Conservation (phyloP, 2,329 filamentous ascomycete genomes). For the Scopulariopsis brevicaulis region DNA sequence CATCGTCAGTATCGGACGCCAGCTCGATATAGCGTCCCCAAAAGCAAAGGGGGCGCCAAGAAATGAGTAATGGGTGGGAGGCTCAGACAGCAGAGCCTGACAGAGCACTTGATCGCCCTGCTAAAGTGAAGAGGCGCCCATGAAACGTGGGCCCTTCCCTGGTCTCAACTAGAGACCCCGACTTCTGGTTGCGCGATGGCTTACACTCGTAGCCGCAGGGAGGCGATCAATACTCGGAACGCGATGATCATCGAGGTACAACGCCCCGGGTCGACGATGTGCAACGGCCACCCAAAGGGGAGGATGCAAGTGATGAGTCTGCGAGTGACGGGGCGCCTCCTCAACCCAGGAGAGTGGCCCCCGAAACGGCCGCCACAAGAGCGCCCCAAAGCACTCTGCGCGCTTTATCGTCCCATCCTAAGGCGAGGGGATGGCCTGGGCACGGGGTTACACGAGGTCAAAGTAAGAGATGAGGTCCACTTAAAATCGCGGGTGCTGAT, state of each 20-base stretch:
- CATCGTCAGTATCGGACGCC: background rate
- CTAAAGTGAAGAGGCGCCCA: background rate
- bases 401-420: background rate
- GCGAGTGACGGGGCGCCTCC: background rate
- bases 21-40: background rate
- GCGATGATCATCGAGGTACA: background rate
- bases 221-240: background rate
- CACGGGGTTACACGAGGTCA: background rate
- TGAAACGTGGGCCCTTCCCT: background rate
- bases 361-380: background rate
- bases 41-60: background rate
- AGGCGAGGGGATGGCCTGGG: background rate
- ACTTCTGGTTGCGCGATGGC: background rate
- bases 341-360: background rate
- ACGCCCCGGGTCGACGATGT: background rate
- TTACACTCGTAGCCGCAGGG: background rate
- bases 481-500: background rate
- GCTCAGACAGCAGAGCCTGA: background rate
- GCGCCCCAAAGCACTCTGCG: background rate
- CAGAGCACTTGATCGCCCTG: background rate
- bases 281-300: background rate
- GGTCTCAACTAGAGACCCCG: background rate
- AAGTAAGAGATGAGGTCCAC: background rate
- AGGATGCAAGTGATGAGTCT: background rate
- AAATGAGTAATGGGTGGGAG: background rate